Evolutionary conservation across 345 rosid species (phyloP).

Genomic region (Populus euphratica): DNA sequence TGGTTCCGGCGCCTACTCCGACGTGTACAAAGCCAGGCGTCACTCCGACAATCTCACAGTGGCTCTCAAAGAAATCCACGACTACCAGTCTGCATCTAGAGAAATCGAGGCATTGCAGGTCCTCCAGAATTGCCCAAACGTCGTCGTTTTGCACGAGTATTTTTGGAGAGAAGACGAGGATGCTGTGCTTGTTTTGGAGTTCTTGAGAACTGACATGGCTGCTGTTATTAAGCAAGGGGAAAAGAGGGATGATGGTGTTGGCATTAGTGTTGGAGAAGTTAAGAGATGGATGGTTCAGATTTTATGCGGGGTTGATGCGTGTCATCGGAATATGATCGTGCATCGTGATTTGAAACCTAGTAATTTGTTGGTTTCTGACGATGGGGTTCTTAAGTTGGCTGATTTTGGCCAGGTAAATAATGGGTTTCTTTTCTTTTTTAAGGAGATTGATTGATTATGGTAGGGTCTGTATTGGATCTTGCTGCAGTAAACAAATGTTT

Average conservation of each 20-base stretch:
- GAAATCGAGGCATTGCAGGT: conserved; percentile 82
- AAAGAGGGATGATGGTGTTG: conserved; percentile 31
- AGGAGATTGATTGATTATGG: too few relatives aligned
- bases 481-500: too few relatives aligned
- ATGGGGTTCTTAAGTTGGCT: conserved; percentile 83
- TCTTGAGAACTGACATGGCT: conserved; percentile 64
- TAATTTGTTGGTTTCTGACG: conserved; percentile 71
- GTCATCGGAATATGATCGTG: conserved; percentile 73
- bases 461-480: too few relatives aligned
- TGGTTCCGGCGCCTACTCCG: conserved; percentile 91
- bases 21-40: conserved; percentile 80
- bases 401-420: conserved; percentile 91
- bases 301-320: conserved; percentile 63
- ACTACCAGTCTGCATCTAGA: conserved; percentile 86
- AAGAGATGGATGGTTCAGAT: conserved; percentile 98
- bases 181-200: conserved; percentile 90
- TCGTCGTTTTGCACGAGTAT: conserved; percentile 75
- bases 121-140: conserved; percentile 68
- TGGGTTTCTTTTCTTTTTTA: neutral
- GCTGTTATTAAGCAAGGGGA: conserved; percentile 58
- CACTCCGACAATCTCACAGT: conserved; percentile 62
- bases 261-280: conserved; percentile 49
- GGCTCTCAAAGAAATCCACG: conserved; percentile 95
- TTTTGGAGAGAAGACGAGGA: conserved; percentile 97
- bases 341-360: conserved; percentile 96